Evolutionary conservation across 257 asterid species (phyloP).

Genomic region (Linderniella brevidens): DNA sequence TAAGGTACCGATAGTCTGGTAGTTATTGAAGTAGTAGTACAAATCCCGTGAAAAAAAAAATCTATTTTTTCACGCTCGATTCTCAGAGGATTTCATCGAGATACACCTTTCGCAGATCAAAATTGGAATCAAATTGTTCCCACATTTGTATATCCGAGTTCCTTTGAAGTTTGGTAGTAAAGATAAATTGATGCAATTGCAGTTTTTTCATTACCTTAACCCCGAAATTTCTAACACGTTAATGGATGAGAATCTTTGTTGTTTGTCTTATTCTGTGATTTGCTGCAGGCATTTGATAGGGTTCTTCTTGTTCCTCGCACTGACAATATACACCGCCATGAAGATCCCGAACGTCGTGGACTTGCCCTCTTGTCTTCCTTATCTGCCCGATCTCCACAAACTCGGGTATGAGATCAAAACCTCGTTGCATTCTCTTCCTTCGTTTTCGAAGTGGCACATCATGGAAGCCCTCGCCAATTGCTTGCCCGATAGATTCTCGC

Average conservation of each 20-base stretch:
- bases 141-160: too few species aligned
- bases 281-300: conserved; percentile 97
- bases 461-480: conserved; percentile 61
- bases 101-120: too few species aligned
- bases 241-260: too few species aligned
- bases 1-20: too few species aligned
- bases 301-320: conserved; percentile 76
- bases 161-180: too few species aligned
- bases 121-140: too few species aligned
- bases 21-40: too few species aligned
- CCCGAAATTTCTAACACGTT: too few species aligned
- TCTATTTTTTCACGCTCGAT: too few species aligned
- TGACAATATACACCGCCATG: conserved; percentile 84
- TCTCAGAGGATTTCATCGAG: too few species aligned
- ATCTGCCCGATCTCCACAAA: conserved; percentile 60
- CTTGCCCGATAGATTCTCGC: conserved; percentile 52
- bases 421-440: conserved; percentile 35
- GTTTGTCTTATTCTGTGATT: conserved; percentile 7
- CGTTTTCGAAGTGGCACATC: conserved; percentile 64
- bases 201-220: too few species aligned
- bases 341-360: conserved; percentile 64
- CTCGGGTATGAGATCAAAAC: conserved; percentile 39
- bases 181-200: neutral
- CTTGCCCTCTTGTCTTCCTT: conserved; percentile 59
- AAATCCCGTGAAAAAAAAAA: too few species aligned